Evolutionary conservation across 257 asterid species (phyloP).

Genomic region (Solanum corneliomulleri): DNA sequence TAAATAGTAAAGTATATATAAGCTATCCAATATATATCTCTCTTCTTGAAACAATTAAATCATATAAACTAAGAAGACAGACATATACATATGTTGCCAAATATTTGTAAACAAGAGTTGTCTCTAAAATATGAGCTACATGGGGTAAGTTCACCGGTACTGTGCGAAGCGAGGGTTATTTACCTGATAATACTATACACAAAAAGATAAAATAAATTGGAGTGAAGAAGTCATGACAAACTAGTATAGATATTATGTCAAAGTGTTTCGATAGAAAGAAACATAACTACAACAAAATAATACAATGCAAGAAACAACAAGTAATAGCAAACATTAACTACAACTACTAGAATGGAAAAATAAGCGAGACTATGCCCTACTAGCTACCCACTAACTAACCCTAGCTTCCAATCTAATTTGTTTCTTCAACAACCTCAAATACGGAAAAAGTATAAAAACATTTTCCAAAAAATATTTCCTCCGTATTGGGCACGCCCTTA

Average conservation of each 20-base stretch:
- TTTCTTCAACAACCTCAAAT: neutral
- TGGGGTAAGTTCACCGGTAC: neutral
- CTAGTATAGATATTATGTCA: neutral
- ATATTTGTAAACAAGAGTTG: neutral
- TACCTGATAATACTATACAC: neutral
- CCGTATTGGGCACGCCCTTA: neutral
- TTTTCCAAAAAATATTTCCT: neutral
- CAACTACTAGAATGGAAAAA: neutral
- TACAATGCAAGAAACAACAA: neutral
- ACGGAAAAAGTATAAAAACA: neutral
- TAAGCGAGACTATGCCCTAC: too few species aligned
- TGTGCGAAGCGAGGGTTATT: rapidly evolving
- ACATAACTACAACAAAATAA: too few species aligned
- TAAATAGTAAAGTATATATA: neutral
- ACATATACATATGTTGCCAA: neutral
- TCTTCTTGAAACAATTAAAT: neutral
- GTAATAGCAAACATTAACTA: neutral
- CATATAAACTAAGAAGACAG: neutral
- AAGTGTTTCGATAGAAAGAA: too few species aligned
- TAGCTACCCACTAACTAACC: neutral
- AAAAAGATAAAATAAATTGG: neutral
- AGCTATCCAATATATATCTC: neutral
- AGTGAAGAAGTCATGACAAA: neutral
- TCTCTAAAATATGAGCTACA: neutral
- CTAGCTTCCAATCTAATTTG: neutral